These are phyloP conservation scores for Tulasnella sp. DNA, from an alignment of 768 basidiomycete species.

Conservation along the genomic window DNA sequence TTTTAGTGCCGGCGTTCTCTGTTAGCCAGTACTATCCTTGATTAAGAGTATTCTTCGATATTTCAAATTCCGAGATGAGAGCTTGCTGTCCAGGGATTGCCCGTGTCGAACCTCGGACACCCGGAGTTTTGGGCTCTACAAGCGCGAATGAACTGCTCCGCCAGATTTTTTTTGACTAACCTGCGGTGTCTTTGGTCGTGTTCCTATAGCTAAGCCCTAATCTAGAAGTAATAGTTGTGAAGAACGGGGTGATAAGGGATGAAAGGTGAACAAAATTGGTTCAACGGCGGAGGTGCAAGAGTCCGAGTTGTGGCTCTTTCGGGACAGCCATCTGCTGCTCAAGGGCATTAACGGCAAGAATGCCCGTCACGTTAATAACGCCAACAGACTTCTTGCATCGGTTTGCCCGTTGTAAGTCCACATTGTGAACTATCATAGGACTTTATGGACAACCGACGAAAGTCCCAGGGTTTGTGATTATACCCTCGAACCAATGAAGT, in stretches of 20 bases:
- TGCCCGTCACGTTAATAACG: background rate
- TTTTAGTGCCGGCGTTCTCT: slow-evolving; percentile 10
- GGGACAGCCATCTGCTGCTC: background rate
- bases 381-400: background rate
- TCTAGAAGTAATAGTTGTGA: background rate
- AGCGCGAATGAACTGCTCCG: background rate
- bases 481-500: background rate
- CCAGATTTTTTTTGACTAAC: background rate
- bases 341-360: background rate
- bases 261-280: background rate
- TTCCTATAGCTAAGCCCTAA: background rate
- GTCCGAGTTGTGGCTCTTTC: background rate
- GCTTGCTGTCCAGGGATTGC: background rate
- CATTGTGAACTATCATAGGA: background rate
- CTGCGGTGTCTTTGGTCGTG: background rate
- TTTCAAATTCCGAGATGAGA: background rate
- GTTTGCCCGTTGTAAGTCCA: background rate
- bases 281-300: background rate
- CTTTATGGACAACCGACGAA: background rate
- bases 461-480: background rate
- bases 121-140: background rate
- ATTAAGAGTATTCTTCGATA: background rate
- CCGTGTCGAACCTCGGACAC: background rate
- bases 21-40: background rate
- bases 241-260: background rate